phyloP scores from a whole-genome alignment of 495 filamentous ascomycete genomes.

The Aspergillus egyptiacus region DNA sequence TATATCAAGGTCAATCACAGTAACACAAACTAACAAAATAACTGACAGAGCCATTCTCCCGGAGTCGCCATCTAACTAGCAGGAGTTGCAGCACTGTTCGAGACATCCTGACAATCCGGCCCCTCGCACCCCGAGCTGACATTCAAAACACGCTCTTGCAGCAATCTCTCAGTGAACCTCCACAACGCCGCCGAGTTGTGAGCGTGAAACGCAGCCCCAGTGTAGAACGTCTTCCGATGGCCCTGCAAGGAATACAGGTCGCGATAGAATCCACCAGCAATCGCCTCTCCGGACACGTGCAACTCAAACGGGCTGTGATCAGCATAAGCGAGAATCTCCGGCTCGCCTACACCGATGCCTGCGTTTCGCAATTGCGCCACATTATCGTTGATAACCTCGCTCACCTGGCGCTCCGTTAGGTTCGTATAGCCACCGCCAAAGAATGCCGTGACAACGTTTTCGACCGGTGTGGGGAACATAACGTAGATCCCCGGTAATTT shows the following conservation, averaged over 20 bases:
- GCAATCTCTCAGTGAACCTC: conserved; percentile 1
- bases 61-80: too few species aligned
- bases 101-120: too few species aligned
- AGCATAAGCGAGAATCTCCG: conserved; percentile 21
- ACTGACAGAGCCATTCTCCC: too few species aligned
- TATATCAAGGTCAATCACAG: too few species aligned
- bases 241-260: conserved; percentile 48
- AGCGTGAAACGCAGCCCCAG: conserved; percentile 33
- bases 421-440: background rate
- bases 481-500: conserved; percentile 21
- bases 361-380: conserved; percentile 14
- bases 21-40: too few species aligned
- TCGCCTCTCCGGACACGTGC: conserved; percentile 26
- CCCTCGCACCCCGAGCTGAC: too few species aligned
- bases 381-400: conserved; percentile 9
- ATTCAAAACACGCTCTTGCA: background rate
- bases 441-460: conserved; percentile 13
- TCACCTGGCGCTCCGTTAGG: conserved; percentile 16
- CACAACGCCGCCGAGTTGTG: background rate
- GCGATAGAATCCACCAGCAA: conserved; percentile 45
- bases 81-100: too few species aligned
- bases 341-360: conserved; percentile 10
- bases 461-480: conserved; percentile 15
- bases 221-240: conserved; percentile 45
- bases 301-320: conserved; percentile 28